Base-by-base conservation (phyloP, 2,329 filamentous ascomycete species). In the Epichloe aotearoae region DNA sequence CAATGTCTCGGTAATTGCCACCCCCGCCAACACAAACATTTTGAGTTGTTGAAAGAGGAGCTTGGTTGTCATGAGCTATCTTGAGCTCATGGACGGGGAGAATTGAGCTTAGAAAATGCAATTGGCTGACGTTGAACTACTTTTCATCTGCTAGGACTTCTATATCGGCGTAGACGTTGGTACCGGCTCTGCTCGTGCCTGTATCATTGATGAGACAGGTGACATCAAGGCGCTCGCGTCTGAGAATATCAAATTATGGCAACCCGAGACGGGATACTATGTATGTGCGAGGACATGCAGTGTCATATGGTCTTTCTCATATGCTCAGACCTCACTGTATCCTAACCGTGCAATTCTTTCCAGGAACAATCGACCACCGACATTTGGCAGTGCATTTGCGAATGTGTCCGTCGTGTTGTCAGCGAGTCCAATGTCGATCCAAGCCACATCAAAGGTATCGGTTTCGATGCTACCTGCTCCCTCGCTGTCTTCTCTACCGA, bases 401-500 rank as follows among this genome's bases (percentile, higher is more conserved):
- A 81, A 54, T 93, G 88, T 41, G 88, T 96, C 38, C 84, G 89
- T 61, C 79, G 83, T 49, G 88, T 90, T 43, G 78, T 97, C 61
- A 78, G 77, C 62, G 84, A 95, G 66, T 86, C 91, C 58, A 83
- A 83, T 59, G 83, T 95, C 58, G 82, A 91, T 60, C 78, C 83
- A 4, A 73, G 72, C 55, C 82, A 79, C 37, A 84, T 98, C 60
- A 85, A 85, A 59, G 93, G 93, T 52, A 88, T 98, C 61, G 93
- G 93, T 49, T 97, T 98, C 67, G 93, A 98, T 66, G 93, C 93
- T 20, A 98, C 93, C n/a, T 98, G 93, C 74, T 98, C 93, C 17
- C 80, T 98, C 30, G 80, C 90, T 34, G 90, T 97, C 58, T 95
- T 98, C 70, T 78, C 83, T 50, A 75, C 86, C 62, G 88, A 95